Conservation (phyloP, 176 grass and related monocot species). For the Rhipidocladum racemiflorum region DNA sequence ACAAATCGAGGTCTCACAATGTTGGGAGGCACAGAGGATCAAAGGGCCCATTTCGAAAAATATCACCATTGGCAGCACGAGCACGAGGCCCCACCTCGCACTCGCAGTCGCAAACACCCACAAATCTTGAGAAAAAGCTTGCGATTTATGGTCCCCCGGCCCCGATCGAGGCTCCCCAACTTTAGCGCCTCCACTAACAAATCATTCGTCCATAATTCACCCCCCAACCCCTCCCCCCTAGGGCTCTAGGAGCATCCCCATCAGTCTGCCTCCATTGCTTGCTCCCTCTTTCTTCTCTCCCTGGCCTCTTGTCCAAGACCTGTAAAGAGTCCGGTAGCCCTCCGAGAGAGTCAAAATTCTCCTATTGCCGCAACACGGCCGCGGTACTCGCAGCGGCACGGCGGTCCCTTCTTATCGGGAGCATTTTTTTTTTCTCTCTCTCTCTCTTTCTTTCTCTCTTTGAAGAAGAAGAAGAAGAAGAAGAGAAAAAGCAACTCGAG, state of each 20-base stretch:
- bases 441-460: too few species aligned
- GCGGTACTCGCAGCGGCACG: not conserved
- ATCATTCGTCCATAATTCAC: constrained; percentile 38
- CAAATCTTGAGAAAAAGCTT: constrained; percentile 9
- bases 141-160: not conserved
- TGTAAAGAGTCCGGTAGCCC: not conserved
- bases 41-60: not conserved
- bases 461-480: too few species aligned
- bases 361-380: constrained; percentile 5
- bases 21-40: not conserved
- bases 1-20: too few species aligned
- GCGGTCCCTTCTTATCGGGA: not conserved
- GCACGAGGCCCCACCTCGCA: constrained; percentile 17
- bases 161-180: constrained; percentile 7
- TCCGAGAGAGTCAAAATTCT: constrained; percentile 1
- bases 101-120: constrained; percentile 2
- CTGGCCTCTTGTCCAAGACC: not conserved
- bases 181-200: not conserved
- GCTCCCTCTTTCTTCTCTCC: not conserved
- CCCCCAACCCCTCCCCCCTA: too few species aligned
- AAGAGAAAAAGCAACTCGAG: not conserved
- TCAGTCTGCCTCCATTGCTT: not conserved
- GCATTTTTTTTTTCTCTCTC: not conserved
- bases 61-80: not conserved
- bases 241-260: not conserved